Evolutionary conservation across 2,329 filamentous ascomycete species (phyloP).

Genomic region (Clonostachys rhizophaga): DNA sequence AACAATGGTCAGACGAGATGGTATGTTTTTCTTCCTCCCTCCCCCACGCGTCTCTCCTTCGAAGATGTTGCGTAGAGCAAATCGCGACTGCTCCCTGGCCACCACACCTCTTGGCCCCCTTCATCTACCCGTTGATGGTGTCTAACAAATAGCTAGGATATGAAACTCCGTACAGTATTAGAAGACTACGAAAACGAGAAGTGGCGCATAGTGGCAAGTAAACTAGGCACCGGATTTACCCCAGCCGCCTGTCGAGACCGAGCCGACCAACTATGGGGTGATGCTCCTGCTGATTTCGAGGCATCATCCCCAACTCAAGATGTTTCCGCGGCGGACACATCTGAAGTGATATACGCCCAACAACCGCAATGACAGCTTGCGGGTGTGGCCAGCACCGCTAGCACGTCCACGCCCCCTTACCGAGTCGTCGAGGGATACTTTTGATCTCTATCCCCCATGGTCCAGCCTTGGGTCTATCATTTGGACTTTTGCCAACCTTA

Average conservation of each 20-base stretch:
- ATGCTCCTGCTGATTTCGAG: constrained; percentile 38
- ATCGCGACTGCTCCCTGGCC: too few species aligned
- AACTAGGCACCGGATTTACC: constrained; percentile 86
- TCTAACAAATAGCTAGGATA: constrained; percentile 48
- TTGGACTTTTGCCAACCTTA: too few species aligned
- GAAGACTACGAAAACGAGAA: constrained; percentile 87
- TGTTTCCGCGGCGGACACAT: too few species aligned
- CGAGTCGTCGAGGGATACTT: too few species aligned
- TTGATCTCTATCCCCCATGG: too few species aligned
- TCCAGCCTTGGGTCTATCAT: too few species aligned
- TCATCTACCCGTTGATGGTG: not conserved
- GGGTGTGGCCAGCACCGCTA: too few species aligned
- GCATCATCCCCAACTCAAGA: constrained; percentile 33
- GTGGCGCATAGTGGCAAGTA: constrained; percentile 88
- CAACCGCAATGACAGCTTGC: too few species aligned
- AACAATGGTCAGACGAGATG: constrained; percentile 89
- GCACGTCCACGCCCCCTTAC: too few species aligned
- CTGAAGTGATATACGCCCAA: too few species aligned
- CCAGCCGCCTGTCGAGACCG: constrained; percentile 83
- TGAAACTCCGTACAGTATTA: constrained; percentile 71
- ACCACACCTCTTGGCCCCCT: not conserved
- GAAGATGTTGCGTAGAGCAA: too few species aligned
- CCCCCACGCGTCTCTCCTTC: too few species aligned
- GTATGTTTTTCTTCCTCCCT: constrained; percentile 43
- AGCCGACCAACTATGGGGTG: constrained; percentile 56